Conservation (phyloP, 2,329 filamentous ascomycete species). For the Chaetomiaceae sp. region DNA sequence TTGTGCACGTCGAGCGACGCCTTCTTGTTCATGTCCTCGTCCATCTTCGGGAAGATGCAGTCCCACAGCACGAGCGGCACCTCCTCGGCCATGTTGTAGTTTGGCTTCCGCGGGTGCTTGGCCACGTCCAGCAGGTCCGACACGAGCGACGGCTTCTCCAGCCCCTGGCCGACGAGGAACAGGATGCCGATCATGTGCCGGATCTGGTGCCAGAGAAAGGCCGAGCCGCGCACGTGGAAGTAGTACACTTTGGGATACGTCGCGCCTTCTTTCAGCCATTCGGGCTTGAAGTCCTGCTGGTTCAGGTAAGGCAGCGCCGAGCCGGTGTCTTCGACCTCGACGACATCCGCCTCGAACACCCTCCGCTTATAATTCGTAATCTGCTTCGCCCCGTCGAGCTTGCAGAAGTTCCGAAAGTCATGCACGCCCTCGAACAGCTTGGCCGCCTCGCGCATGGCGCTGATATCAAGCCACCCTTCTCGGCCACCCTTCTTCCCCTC, state of each 20-base stretch:
- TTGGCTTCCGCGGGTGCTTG: constrained; percentile 69
- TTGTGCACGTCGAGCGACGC: constrained; percentile 30
- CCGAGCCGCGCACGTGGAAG: constrained; percentile 83
- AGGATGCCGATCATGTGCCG: constrained; percentile 87
- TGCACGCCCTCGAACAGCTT: constrained; percentile 75
- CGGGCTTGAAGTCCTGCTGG: constrained; percentile 41
- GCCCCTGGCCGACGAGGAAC: constrained; percentile 86
- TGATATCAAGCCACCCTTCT: constrained; percentile 80
- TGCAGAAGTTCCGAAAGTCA: constrained; percentile 97
- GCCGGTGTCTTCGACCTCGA: constrained; percentile 56
- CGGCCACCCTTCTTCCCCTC: constrained; percentile 16
- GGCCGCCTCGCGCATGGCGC: constrained; percentile 78
- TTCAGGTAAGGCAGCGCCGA: constrained; percentile 55
- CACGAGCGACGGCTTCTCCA: constrained; percentile 72
- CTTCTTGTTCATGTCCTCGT: constrained; percentile 14
- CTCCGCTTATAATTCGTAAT: constrained; percentile 75
- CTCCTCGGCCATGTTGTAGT: constrained; percentile 88
- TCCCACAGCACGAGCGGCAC: constrained; percentile 92
- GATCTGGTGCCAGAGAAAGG: constrained; percentile 98
- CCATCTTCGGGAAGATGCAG: constrained; percentile 72
- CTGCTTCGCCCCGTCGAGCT: constrained; percentile 85
- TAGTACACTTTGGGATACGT: constrained; percentile 68
- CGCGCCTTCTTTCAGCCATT: constrained; percentile 20
- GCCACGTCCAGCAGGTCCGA: constrained; percentile 68
- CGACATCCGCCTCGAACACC: constrained; percentile 77